Evolutionary conservation across 2,329 filamentous ascomycete genomes (phyloP).

Genomic region (Colletotrichum acutatum): DNA sequence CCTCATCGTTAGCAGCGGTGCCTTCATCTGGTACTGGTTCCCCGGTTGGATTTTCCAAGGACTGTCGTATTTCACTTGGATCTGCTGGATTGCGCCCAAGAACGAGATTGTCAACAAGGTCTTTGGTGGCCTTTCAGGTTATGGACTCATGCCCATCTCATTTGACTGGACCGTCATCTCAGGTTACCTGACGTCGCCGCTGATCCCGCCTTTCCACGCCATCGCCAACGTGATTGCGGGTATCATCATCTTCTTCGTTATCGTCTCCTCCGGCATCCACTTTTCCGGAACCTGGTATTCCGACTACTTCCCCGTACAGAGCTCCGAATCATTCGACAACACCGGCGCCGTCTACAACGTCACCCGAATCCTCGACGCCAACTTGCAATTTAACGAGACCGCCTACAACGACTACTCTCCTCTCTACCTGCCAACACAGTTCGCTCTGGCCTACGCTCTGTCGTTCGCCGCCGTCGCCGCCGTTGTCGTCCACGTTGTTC

Average conservation of each 20-base stretch:
- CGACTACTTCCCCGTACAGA: constrained; percentile 71
- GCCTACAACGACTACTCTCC: constrained; percentile 74
- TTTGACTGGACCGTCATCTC: constrained; percentile 74
- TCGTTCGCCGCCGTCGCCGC: constrained; percentile 75
- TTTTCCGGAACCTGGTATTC: constrained; percentile 67
- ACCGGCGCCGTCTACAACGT: constrained; percentile 70
- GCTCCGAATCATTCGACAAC: constrained; percentile 72
- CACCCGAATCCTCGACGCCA: constrained; percentile 64
- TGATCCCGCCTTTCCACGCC: constrained; percentile 70
- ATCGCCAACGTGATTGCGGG: constrained; percentile 68
- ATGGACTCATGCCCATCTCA: constrained; percentile 72
- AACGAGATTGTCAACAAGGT: constrained; percentile 72
- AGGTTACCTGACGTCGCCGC: constrained; percentile 65
- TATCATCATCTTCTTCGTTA: constrained; percentile 61
- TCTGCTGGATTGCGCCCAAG: constrained; percentile 71
- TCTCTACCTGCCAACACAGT: constrained; percentile 72
- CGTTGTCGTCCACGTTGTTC: constrained; percentile 64
- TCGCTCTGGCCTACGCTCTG: constrained; percentile 68
- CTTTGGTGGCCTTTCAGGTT: constrained; percentile 70
- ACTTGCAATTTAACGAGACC: constrained; percentile 68
- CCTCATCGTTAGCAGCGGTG: constrained; percentile 58
- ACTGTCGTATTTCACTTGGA: constrained; percentile 69
- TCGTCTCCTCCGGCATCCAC: constrained; percentile 68
- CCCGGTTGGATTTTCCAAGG: constrained; percentile 72
- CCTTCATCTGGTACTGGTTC: constrained; percentile 71